Conservation (phyloP, 2,329 filamentous ascomycete species). For the Fusarium tuaranense region DNA sequence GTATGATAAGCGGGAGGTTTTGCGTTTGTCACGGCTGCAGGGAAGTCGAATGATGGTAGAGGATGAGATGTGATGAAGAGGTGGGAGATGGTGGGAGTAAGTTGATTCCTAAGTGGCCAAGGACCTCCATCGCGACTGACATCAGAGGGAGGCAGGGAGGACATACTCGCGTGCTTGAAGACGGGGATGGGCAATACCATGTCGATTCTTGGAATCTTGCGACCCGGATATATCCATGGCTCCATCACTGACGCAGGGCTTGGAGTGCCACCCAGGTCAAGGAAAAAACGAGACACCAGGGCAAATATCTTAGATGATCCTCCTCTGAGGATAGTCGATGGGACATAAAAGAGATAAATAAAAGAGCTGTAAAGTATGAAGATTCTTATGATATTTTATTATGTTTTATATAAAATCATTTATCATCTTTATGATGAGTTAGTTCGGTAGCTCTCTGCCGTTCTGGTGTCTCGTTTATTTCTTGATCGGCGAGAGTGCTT, state of each 20-base stretch:
- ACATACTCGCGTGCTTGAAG: slow-evolving; percentile 28
- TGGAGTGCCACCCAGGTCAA: neutral
- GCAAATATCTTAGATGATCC: too few species aligned
- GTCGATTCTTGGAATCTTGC: slow-evolving; percentile 2
- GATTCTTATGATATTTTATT: too few species aligned
- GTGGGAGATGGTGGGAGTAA: neutral
- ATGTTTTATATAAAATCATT: too few species aligned
- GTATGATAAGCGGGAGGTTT: slow-evolving; percentile 3
- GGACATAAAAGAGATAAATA: too few species aligned
- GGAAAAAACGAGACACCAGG: too few species aligned
- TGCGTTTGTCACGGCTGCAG: slow-evolving; percentile 8
- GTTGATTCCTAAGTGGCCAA: neutral
- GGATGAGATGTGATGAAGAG: neutral
- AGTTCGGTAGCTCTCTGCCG: too few species aligned
- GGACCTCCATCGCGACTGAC: slow-evolving; percentile 2
- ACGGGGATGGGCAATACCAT: slow-evolving; percentile 5
- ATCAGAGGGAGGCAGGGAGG: slow-evolving; percentile 16
- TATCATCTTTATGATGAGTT: too few species aligned
- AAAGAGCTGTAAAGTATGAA: too few species aligned
- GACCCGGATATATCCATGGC: neutral
- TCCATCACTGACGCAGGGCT: neutral
- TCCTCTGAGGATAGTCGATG: too few species aligned
- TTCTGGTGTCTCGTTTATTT: too few species aligned
- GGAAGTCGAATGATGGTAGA: neutral
- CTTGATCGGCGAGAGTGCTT: too few species aligned